Conservation (phyloP, 768 basidiomycete species). For the Pseudohyphozyma bogoriensis region DNA sequence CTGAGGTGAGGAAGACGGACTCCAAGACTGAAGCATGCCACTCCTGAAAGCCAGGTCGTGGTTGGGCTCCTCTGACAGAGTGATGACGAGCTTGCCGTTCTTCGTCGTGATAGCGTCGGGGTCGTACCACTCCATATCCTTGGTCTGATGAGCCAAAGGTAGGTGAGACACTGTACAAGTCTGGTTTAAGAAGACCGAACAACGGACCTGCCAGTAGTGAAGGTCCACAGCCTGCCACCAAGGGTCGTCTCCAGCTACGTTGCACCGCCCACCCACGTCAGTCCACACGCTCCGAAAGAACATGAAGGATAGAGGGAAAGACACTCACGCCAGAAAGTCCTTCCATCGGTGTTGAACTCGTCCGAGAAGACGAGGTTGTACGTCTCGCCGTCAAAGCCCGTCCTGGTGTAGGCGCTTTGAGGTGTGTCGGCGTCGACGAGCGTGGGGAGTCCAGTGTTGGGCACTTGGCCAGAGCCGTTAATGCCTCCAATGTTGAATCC, state of each 20-base stretch:
- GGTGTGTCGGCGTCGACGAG: constrained; percentile 76
- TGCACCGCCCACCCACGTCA: background rate
- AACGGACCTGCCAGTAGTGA: constrained; percentile 36
- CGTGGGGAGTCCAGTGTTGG: constrained; percentile 53
- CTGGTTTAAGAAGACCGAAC: background rate
- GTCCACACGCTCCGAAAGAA: too few relatives aligned
- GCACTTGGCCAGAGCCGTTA: constrained; percentile 80
- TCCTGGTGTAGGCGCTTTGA: constrained; percentile 27
- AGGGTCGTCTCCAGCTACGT: constrained; percentile 38
- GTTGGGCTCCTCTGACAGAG: constrained; percentile 15
- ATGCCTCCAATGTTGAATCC: constrained; percentile 75
- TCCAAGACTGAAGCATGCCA: constrained; percentile 32
- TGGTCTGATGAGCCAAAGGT: constrained; percentile 28
- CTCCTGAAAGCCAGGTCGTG: constrained; percentile 25
- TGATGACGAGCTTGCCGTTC: constrained; percentile 35
- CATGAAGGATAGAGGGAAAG: background rate
- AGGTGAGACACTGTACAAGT: too few relatives aligned
- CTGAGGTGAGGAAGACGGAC: background rate
- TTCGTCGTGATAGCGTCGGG: constrained; percentile 39
- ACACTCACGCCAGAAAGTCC: constrained; percentile 51
- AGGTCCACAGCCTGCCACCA: constrained; percentile 45
- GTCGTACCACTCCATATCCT: constrained; percentile 39
- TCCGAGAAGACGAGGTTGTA: constrained; percentile 83
- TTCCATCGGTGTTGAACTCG: constrained; percentile 65
- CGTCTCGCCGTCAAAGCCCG: constrained; percentile 58